phyloP scores from a whole-genome alignment of 2,329 filamentous ascomycete genomes.

The Botryotinia calthae region DNA sequence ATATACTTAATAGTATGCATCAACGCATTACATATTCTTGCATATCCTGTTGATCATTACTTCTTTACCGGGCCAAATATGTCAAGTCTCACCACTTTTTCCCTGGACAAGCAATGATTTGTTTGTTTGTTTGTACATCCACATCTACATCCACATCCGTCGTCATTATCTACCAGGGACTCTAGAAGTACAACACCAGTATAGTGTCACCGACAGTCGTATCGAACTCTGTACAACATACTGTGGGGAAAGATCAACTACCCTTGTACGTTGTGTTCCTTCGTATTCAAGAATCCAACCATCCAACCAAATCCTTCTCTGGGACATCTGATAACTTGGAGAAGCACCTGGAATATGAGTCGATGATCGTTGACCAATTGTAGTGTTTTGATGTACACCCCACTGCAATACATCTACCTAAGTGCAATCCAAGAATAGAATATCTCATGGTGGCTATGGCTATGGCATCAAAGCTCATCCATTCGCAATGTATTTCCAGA shows the following conservation, averaged over 20 bases:
- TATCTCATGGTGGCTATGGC: neutral
- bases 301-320: neutral
- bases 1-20: neutral
- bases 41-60: constrained; percentile 4
- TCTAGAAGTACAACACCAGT: neutral
- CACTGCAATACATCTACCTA: neutral
- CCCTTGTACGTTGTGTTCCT: neutral
- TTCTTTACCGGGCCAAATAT: neutral
- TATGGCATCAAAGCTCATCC: neutral
- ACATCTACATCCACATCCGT: neutral
- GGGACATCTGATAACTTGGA: neutral
- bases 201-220: neutral
- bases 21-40: neutral
- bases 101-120: neutral
- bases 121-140: neutral
- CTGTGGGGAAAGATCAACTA: neutral
- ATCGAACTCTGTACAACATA: neutral
- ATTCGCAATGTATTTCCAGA: neutral
- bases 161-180: neutral
- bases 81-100: neutral
- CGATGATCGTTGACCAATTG: neutral
- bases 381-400: neutral
- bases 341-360: neutral
- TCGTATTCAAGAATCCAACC: neutral
- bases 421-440: neutral